Evolutionary conservation across 164 flowering plant species (phyloP).

Genomic region (Dillenia turbinata): DNA sequence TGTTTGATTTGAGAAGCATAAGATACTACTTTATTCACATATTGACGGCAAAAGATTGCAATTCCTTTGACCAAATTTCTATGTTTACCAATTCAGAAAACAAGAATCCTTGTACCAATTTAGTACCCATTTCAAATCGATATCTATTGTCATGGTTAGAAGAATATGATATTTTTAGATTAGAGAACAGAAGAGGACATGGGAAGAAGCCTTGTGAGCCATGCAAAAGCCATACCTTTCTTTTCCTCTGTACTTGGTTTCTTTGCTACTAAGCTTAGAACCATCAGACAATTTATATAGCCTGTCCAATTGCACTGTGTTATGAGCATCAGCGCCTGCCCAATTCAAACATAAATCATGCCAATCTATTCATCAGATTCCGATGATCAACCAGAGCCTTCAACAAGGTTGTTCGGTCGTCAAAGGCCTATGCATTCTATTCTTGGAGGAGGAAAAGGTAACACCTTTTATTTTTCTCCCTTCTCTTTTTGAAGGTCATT

Average conservation of each 20-base stretch:
- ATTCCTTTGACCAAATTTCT: no score
- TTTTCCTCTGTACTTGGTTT: conserved; percentile 5
- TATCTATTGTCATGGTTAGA: no score
- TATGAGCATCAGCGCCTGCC: neutral
- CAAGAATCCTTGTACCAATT: no score
- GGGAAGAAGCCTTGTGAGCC: conserved; percentile 10
- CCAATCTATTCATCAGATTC: conserved; percentile 30
- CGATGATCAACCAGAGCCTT: conserved; percentile 9
- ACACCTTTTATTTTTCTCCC: neutral
- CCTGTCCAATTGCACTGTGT: neutral
- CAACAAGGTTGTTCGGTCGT: conserved; percentile 17
- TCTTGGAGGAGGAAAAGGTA: conserved; percentile 48
- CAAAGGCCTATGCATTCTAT: conserved; percentile 30
- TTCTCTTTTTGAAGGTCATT: neutral
- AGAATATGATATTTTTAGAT: no score
- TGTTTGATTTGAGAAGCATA: no score
- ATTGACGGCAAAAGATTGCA: no score
- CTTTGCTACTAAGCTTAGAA: conserved; percentile 25
- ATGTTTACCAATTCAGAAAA: no score
- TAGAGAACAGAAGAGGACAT: neutral
- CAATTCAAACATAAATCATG: conserved; percentile 11
- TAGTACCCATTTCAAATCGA: no score
- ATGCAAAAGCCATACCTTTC: conserved; percentile 44
- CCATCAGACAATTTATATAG: neutral
- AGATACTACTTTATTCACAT: no score